Percentiles rank a stretch among this genome's conserved stretches.
phyloP scores from a whole-genome alignment of 257 asterid species.

The Nyctanthes arbortristis region DNA sequence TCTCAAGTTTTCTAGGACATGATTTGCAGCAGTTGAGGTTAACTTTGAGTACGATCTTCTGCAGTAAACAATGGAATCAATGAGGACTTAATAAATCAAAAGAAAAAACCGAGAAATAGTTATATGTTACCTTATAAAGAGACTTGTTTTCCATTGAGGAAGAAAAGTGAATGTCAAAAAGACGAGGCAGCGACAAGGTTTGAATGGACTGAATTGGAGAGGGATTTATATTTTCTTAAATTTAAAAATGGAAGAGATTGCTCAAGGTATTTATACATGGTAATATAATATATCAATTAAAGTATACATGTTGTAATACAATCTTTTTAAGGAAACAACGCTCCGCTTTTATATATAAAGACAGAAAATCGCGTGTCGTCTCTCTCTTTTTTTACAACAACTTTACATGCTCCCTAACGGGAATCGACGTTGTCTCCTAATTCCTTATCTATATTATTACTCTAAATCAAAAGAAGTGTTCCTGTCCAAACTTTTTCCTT shows the following conservation, averaged over 20 bases:
- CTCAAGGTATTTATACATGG: background rate
- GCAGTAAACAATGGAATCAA: background rate
- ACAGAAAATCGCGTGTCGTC: too few species aligned
- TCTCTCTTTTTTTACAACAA: too few species aligned
- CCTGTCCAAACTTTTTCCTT: too few species aligned
- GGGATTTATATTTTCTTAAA: slow-evolving; percentile 6
- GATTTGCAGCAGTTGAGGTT: slow-evolving; percentile 28
- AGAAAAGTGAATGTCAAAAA: slow-evolving; percentile 1
- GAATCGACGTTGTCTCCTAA: too few species aligned
- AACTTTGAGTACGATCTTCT: slow-evolving; percentile 28
- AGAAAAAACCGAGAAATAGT: background rate
- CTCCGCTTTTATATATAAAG: too few species aligned
- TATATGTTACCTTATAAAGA: slow-evolving; percentile 6
- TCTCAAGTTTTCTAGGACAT: slow-evolving; percentile 24
- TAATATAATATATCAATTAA: too few species aligned
- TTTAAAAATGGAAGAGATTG: background rate
- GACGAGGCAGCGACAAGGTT: background rate
- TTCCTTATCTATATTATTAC: too few species aligned
- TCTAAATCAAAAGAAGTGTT: too few species aligned
- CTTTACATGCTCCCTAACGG: too few species aligned
- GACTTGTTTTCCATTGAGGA: slow-evolving; percentile 27
- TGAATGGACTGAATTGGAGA: background rate
- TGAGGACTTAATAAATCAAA: background rate
- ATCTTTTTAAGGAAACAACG: too few species aligned
- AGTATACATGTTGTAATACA: background rate